phyloP scores from a whole-genome alignment of 164 flowering plant species.

The Nymphaea thermarum region DNA sequence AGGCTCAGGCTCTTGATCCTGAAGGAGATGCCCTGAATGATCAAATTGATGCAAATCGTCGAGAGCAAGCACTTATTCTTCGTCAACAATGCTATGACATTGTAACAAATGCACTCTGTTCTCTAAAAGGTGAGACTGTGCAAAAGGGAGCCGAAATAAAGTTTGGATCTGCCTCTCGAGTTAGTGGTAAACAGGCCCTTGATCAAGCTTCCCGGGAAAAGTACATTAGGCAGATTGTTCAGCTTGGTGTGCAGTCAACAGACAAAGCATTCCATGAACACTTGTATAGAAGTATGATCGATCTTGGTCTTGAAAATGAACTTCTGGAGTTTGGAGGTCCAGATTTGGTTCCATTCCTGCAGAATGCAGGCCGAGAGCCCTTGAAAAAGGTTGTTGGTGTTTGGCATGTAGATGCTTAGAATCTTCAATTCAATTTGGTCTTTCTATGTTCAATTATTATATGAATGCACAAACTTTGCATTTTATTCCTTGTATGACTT shows the following conservation, averaged over 20 bases:
- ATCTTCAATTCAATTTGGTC: not conserved
- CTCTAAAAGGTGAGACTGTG: slow-evolving; percentile 55
- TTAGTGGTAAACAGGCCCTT: slow-evolving; percentile 28
- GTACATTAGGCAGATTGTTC: slow-evolving; percentile 81
- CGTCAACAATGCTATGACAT: slow-evolving; percentile 86
- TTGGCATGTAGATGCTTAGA: slow-evolving; percentile 1
- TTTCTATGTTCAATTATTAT: not conserved
- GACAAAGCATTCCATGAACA: slow-evolving; percentile 84
- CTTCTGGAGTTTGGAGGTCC: slow-evolving; percentile 93
- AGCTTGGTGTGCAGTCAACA: slow-evolving; percentile 86
- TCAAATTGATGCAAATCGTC: slow-evolving; percentile 58
- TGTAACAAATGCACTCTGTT: slow-evolving; percentile 55
- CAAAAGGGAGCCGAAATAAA: slow-evolving; percentile 26
- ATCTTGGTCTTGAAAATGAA: slow-evolving; percentile 82
- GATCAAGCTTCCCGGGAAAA: slow-evolving; percentile 56
- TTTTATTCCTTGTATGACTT: not conserved
- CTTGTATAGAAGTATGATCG: slow-evolving; percentile 75
- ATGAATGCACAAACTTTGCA: too few relatives aligned
- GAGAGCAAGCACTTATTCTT: slow-evolving; percentile 62
- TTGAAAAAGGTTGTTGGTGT: slow-evolving; percentile 37
- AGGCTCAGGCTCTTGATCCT: slow-evolving; percentile 91
- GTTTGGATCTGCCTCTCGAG: slow-evolving; percentile 51
- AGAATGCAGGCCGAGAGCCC: slow-evolving; percentile 63
- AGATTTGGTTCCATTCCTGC: slow-evolving; percentile 89
- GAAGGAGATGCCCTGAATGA: slow-evolving; percentile 90